Evolutionary conservation across 352 stramenopile genomes (phyloP), one percentile per base, ranked within the genome.

Genomic region (Plasmopara muralis): DNA sequence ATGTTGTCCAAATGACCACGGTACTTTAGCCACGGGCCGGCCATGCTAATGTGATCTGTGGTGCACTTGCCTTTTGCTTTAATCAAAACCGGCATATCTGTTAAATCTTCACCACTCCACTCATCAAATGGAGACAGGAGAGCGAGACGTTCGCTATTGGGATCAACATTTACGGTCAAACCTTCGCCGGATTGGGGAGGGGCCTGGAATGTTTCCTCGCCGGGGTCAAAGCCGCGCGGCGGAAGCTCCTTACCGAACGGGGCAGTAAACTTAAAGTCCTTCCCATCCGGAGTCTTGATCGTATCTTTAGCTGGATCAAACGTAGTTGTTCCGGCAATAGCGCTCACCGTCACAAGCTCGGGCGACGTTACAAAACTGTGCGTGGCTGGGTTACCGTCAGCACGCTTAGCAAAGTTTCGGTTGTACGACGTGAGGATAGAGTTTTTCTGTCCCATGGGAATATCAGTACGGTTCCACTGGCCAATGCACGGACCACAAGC

Each of bases 1-100:
- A 97, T 97, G 81, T 97, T 97, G 76, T 97, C 84, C 43, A 97
- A 64, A 70, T 97, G 89, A 6, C 89, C 89, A 72, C 89, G 86
- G 84, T 96, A 97, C 74, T 96, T 96, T 39, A 97, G 72, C 89
- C 89, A 97, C 47, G 86, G 86, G 44, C 89, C 89, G 20, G 89
- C 89, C 87, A 96, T 96, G 60, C 80, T 95, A 59, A 97, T 97
- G 77, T 97, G 89, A 62, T 97, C 89, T 20, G 89, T 97, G 34
- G 89, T 97, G 87, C 89, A 97, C 77, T 97, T 97, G 66, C 89
- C 89, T 85, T 96, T 95, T 41, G 89, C 87, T 80, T 97, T 97
- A 68, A 97, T 97, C 46, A 97, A 68, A 60, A 97, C 87, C 16
- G 81, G 84, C 69, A 96, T 76, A 60, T 82, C 62, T 44, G 75